phyloP scores from a whole-genome alignment of 2,329 filamentous ascomycete genomes.

The Alternaria sp. region DNA sequence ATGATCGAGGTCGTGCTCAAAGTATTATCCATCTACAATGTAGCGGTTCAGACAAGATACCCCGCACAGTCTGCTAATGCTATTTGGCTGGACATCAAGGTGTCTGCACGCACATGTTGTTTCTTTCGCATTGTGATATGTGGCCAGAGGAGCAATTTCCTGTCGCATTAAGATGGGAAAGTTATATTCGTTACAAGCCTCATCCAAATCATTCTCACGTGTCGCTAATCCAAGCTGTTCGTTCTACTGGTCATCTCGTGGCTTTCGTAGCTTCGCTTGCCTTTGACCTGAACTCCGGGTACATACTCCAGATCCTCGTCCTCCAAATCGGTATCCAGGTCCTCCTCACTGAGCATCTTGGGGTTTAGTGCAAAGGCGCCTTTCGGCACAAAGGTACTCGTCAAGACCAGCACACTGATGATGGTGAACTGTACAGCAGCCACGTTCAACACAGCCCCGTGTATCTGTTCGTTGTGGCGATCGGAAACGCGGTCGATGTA shows the following conservation, averaged over 20 bases:
- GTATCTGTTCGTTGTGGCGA: slow-evolving; percentile 46
- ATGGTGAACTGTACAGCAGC: slow-evolving; percentile 58
- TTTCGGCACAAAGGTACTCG: slow-evolving; percentile 55
- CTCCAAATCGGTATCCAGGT: slow-evolving; percentile 43
- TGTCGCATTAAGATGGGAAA: neutral
- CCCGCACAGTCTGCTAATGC: neutral
- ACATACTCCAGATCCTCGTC: slow-evolving; percentile 36
- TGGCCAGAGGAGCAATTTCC: neutral
- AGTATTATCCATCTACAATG: neutral
- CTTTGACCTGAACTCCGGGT: slow-evolving; percentile 22
- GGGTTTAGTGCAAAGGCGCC: slow-evolving; percentile 56
- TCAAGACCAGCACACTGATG: slow-evolving; percentile 51
- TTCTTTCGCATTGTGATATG: neutral
- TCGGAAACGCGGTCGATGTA: slow-evolving; percentile 55
- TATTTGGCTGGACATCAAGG: neutral
- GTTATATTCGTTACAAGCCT: neutral
- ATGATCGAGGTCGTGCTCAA: neutral
- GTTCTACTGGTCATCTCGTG: slow-evolving; percentile 30
- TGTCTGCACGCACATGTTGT: neutral
- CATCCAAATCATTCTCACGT: neutral
- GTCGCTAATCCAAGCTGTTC: slow-evolving; percentile 14
- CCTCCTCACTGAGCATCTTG: slow-evolving; percentile 49
- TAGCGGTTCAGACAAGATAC: neutral
- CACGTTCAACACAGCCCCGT: slow-evolving; percentile 52
- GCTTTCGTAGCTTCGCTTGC: slow-evolving; percentile 29